Evolutionary conservation across 2,329 filamentous ascomycete species (phyloP), one percentile per base, ranked within the genome.

Genomic region (Alternaria sp.): DNA sequence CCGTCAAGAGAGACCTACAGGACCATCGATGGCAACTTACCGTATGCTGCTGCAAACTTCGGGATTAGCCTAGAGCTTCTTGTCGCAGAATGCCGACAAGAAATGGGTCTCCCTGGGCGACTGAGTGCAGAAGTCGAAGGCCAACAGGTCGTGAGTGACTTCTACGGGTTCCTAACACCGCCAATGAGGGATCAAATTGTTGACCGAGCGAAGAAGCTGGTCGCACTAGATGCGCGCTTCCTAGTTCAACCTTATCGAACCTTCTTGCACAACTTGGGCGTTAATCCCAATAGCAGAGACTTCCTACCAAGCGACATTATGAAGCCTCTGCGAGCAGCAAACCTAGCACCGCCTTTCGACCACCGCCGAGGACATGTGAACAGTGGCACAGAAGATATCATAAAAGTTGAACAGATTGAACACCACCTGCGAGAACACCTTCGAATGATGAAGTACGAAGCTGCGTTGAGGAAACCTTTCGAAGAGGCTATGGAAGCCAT

Each of bases 231-330:
- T 56, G 42, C 49, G 14, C 54, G 39, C 5, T 60, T 58, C 36
- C 51, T 72, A 5, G 21, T 56, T 3, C 39, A 65, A 14, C 24
- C 54, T 13, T 66, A 59, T 31, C 28, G 26, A 4, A 14, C 42
- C 13, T 58, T 74, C 28, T 58, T 69, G 6, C 6, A 44, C 3
- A 33, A 52, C 23, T 23, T 75, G n/a, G 65, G 67, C n/a, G 55
- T 73, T 23, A 48, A 54, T 45, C 39, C 51, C 11, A 28, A n/a
- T 28, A 50, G 48, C 51, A 65, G 29, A 42, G 56, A 60, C 24
- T 21, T 72, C 41, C 60, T 74, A 17, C 67, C 71, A 11, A 67
- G 72, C 50, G 71, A 74, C 34, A 67, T 74, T 3, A 56, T 72
- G 37, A 37, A 65, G 10, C 55, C 65, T 23, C 56, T 75, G 8